Percentiles rank a stretch among this genome's conserved stretches.
phyloP scores from a whole-genome alignment of 192 early-diverging fungal species.

The Blastocladiella britannica region DNA sequence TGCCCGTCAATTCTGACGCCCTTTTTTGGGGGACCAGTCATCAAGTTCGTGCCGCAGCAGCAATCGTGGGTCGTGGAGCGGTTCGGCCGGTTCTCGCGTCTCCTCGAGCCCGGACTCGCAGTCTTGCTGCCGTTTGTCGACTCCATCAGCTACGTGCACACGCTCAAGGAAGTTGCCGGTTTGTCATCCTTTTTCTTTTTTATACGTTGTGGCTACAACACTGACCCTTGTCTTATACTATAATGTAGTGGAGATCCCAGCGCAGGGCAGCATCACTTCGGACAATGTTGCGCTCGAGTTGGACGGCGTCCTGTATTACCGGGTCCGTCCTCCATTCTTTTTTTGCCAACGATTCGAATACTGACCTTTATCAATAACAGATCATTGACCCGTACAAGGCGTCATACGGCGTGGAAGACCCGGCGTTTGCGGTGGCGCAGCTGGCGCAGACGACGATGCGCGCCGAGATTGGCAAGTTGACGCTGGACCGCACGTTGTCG shows the following conservation, averaged over 20 bases:
- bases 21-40: constrained; percentile 17
- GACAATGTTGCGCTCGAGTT: constrained; percentile 92
- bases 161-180: constrained; percentile 85
- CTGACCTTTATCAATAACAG: not conserved
- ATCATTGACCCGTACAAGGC: constrained; percentile 17
- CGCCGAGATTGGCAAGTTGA: constrained; percentile 96
- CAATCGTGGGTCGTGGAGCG: constrained; percentile 95
- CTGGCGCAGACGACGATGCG: constrained; percentile 99
- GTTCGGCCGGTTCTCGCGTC: constrained; percentile 69
- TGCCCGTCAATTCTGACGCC: constrained; percentile 1
- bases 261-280: constrained; percentile 9
- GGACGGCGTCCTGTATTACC: constrained; percentile 93
- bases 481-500: constrained; percentile 80
- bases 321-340: constrained; percentile 78
- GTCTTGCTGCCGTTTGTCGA: constrained; percentile 77
- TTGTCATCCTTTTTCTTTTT: not conserved
- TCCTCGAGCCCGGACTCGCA: constrained; percentile 75
- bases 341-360: not conserved
- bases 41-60: constrained; percentile 97
- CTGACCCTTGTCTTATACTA: constrained; percentile 1
- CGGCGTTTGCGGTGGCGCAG: constrained; percentile 85
- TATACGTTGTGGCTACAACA: not conserved
- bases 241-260: not conserved
- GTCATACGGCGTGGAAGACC: constrained; percentile 83
- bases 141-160: constrained; percentile 76